Evolutionary conservation across 2,329 filamentous ascomycete species (phyloP).

Genomic region (Xylaria hypoxylon): DNA sequence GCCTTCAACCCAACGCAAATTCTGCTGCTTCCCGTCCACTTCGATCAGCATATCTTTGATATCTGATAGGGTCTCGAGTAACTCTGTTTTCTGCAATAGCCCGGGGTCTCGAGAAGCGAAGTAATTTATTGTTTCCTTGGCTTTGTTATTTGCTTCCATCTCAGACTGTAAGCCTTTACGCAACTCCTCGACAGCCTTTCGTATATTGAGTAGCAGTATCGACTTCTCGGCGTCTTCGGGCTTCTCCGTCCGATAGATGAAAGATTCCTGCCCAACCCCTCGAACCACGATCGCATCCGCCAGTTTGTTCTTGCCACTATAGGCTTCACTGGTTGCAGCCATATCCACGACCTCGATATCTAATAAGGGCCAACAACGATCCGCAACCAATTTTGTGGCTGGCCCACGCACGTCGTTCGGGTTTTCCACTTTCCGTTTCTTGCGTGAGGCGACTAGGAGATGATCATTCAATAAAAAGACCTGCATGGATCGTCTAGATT

Average conservation of each 20-base stretch:
- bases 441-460: constrained; percentile 87
- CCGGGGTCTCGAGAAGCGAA: constrained; percentile 83
- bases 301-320: constrained; percentile 70
- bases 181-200: constrained; percentile 92
- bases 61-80: constrained; percentile 81
- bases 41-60: constrained; percentile 92
- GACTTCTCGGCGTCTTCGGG: constrained; percentile 82
- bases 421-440: constrained; percentile 88
- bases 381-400: constrained; percentile 84
- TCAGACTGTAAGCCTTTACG: constrained; percentile 87
- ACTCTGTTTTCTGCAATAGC: constrained; percentile 80
- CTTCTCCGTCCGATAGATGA: constrained; percentile 93
- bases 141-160: constrained; percentile 86
- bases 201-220: constrained; percentile 85
- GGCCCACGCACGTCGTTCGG: constrained; percentile 64
- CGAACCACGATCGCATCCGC: constrained; percentile 91
- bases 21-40: constrained; percentile 95
- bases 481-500: constrained; percentile 87
- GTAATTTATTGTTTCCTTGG: constrained; percentile 86
- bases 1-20: constrained; percentile 92
- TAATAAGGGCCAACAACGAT: constrained; percentile 92
- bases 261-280: constrained; percentile 86
- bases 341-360: constrained; percentile 95
- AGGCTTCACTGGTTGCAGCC: constrained; percentile 72
- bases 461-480: constrained; percentile 96